phyloP scores from a whole-genome alignment of 208 protist species.

The Leishmania guyanensis region DNA sequence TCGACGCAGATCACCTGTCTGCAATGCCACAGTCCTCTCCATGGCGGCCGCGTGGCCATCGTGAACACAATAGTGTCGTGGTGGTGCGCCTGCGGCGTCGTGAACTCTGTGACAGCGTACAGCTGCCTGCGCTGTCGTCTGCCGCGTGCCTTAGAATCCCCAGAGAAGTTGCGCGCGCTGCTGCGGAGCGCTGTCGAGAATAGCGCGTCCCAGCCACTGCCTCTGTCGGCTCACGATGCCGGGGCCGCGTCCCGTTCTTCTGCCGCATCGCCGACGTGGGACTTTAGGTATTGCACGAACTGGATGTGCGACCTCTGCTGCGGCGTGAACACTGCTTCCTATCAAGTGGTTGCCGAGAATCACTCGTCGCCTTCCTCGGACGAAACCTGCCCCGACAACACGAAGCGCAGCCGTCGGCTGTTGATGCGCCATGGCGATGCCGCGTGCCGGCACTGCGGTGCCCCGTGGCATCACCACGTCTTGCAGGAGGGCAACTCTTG shows the following conservation, averaged over 20 bases:
- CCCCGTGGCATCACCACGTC: slow-evolving; percentile 68
- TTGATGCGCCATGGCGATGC: slow-evolving; percentile 36
- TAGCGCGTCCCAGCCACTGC: not conserved
- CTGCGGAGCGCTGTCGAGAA: slow-evolving; percentile 8
- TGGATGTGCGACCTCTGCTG: slow-evolving; percentile 78
- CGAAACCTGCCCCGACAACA: not conserved
- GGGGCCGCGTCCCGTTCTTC: not conserved
- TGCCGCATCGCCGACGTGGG: slow-evolving; percentile 27
- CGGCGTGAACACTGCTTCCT: slow-evolving; percentile 63
- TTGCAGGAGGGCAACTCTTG: slow-evolving; percentile 40
- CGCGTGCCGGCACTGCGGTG: slow-evolving; percentile 51
- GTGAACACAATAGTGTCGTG: slow-evolving; percentile 27
- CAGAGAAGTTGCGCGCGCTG: slow-evolving; percentile 26
- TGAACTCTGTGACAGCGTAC: slow-evolving; percentile 31
- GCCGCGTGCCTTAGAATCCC: slow-evolving; percentile 38
- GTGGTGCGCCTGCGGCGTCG: slow-evolving; percentile 72
- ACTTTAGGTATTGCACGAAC: slow-evolving; percentile 58
- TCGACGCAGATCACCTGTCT: slow-evolving; percentile 46
- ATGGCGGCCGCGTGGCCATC: slow-evolving; percentile 42
- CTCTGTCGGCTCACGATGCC: not conserved
- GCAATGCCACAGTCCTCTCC: slow-evolving; percentile 45
- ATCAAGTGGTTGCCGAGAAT: slow-evolving; percentile 35
- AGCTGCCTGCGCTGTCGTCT: slow-evolving; percentile 71
- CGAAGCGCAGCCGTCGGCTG: not conserved
- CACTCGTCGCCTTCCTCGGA: not conserved